phyloP scores from a whole-genome alignment of 129 eudicot species.

The Apium graveolens region DNA sequence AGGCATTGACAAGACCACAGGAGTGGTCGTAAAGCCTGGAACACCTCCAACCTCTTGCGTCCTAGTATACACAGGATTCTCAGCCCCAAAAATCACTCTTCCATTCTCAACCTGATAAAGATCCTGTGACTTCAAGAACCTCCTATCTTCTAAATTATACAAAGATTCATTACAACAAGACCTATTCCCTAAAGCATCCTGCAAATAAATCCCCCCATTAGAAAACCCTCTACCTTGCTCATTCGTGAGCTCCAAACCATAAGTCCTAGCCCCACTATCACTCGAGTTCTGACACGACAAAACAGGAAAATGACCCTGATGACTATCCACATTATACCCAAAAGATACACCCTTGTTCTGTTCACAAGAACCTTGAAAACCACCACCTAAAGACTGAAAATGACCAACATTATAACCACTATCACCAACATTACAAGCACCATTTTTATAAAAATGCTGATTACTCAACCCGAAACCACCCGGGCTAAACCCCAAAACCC shows the following conservation, averaged over 20 bases:
- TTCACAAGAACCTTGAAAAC: slow-evolving; percentile 12
- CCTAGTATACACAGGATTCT: background rate
- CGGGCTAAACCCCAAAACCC: slow-evolving; percentile 8
- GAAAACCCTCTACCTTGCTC: slow-evolving; percentile 7
- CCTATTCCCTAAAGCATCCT: slow-evolving; percentile 9
- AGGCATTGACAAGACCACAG: background rate
- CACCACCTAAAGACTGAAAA: background rate
- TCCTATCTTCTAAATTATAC: background rate
- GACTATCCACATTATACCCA: slow-evolving; percentile 7
- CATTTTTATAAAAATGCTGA: background rate
- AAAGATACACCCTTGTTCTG: slow-evolving; percentile 8
- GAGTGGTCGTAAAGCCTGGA: background rate
- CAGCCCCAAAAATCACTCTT: background rate
- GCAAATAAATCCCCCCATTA: slow-evolving; percentile 13
- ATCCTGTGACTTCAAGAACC: slow-evolving; percentile 1
- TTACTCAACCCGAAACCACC: slow-evolving; percentile 21
- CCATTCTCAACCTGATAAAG: background rate
- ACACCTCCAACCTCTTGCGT: background rate
- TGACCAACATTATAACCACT: slow-evolving; percentile 8
- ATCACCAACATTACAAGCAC: background rate
- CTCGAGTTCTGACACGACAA: background rate
- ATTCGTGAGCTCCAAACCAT: background rate
- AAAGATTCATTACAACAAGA: slow-evolving; percentile 11
- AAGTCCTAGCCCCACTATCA: background rate
- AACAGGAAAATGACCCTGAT: slow-evolving; percentile 5